These are phyloP conservation scores for Stygiomarasmius scandens DNA, from an alignment of 1,284 basidiomycete genomes.

Conservation along the genomic window DNA sequence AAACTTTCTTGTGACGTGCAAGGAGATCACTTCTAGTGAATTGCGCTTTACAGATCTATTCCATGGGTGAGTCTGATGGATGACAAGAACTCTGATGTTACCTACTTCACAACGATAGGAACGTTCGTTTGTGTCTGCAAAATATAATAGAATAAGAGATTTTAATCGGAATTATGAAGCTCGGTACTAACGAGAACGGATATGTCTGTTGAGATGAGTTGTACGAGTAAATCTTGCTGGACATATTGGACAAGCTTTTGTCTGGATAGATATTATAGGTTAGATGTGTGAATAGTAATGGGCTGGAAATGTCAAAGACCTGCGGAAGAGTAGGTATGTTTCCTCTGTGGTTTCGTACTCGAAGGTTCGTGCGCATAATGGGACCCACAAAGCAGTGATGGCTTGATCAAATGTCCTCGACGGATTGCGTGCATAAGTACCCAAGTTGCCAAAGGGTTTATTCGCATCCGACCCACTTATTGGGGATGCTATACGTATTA, in stretches of 20 bases:
- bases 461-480: too few relatives aligned
- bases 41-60: conserved; percentile 23
- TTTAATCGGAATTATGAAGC: background rate
- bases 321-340: too few relatives aligned
- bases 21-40: conserved; percentile 63
- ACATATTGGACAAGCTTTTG: conserved; percentile 55
- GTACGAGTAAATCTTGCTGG: conserved; percentile 62
- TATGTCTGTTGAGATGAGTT: conserved; percentile 58
- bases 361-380: too few relatives aligned
- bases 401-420: too few relatives aligned
- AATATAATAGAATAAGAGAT: background rate
- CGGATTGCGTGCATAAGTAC: too few relatives aligned
- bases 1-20: conserved; percentile 58
- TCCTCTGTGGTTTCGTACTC: too few relatives aligned
- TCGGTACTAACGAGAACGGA: conserved; percentile 39
- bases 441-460: too few relatives aligned
- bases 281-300: too few relatives aligned
- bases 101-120: conserved; percentile 5
- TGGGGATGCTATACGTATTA: too few relatives aligned
- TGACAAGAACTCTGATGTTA: background rate
- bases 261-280: conserved; percentile 27
- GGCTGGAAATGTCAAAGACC: too few relatives aligned
- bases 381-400: too few relatives aligned
- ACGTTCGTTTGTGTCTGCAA: conserved; percentile 8
- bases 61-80: background rate